Conservation (phyloP, 352 stramenopile genomes). For the Phytophthora capsici region DNA sequence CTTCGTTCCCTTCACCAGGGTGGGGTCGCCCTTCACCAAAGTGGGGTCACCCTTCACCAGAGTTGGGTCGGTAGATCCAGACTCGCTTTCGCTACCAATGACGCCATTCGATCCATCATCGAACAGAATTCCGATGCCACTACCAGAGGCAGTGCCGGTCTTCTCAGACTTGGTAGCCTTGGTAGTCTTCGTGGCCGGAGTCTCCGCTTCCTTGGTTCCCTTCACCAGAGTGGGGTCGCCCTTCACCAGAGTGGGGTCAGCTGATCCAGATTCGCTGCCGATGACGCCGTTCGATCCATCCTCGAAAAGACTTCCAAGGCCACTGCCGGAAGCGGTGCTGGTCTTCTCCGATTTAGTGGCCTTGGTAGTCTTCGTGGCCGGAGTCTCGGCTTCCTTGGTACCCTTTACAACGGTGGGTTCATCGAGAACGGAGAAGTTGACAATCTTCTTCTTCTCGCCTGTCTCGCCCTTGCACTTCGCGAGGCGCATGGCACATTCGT, state of each 20-base stretch:
- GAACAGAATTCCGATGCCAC: too few relatives aligned
- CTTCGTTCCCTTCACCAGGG: conserved; percentile 14
- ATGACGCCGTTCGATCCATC: conserved; percentile 9
- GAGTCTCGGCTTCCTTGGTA: background rate
- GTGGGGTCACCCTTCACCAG: too few relatives aligned
- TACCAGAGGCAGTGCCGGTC: too few relatives aligned
- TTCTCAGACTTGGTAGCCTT: too few relatives aligned
- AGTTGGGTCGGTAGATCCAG: background rate
- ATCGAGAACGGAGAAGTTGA: conserved; percentile 15
- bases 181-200: too few relatives aligned
- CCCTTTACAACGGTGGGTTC: conserved; percentile 12
- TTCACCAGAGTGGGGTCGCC: conserved; percentile 17
- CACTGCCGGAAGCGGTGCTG: conserved; percentile 6
- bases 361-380: conserved; percentile 12
- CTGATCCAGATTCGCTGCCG: background rate
- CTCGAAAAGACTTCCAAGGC: conserved; percentile 17
- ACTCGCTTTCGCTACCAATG: background rate
- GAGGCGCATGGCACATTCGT: conserved; percentile 24
- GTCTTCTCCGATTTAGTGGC: conserved; percentile 22
- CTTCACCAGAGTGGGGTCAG: background rate
- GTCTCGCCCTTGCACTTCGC: conserved; percentile 27
- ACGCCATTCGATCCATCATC: conserved; percentile 6
- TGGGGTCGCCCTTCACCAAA: too few relatives aligned
- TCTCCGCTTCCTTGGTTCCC: conserved; percentile 8
- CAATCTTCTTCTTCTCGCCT: conserved; percentile 21